Evolutionary conservation across 306 rosid species (phyloP).

Genomic region (Castanea crenata): DNA sequence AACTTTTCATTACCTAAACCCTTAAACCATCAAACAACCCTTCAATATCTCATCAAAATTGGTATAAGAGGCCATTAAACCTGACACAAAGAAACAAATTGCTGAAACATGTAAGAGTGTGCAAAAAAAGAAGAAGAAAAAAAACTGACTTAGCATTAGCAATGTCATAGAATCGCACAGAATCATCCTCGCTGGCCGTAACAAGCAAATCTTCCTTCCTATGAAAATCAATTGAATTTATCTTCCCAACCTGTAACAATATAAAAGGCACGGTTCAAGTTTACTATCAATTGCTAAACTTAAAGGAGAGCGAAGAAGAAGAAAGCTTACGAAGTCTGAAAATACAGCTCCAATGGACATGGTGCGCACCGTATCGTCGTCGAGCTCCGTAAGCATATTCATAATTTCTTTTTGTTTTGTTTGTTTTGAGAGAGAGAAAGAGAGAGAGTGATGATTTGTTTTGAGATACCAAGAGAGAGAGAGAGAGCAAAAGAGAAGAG

Average conservation of each 20-base stretch:
- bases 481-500: background rate
- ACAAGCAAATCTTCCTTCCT: constrained; percentile 88
- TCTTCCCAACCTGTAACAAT: constrained; percentile 69
- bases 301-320: background rate
- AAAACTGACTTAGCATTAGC: constrained; percentile 80
- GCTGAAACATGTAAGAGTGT: background rate
- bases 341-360: constrained; percentile 90
- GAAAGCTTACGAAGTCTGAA: constrained; percentile 73
- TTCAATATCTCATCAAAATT: no score
- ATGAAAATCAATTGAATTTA: constrained; percentile 84
- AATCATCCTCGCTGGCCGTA: constrained; percentile 88
- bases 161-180: constrained; percentile 87
- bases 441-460: background rate
- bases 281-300: no score
- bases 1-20: no score
- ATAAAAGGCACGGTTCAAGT: background rate
- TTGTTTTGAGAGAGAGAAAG: background rate
- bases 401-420: constrained; percentile 16
- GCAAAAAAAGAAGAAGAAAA: no score
- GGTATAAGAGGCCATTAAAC: no score
- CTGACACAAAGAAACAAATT: no score
- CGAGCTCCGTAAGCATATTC: constrained; percentile 66
- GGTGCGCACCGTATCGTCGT: constrained; percentile 63
- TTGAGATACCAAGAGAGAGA: background rate
- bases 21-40: no score